These are phyloP conservation scores for Beverwykella pulmonaria DNA, from an alignment of 495 filamentous ascomycete genomes.

Conservation along the genomic window DNA sequence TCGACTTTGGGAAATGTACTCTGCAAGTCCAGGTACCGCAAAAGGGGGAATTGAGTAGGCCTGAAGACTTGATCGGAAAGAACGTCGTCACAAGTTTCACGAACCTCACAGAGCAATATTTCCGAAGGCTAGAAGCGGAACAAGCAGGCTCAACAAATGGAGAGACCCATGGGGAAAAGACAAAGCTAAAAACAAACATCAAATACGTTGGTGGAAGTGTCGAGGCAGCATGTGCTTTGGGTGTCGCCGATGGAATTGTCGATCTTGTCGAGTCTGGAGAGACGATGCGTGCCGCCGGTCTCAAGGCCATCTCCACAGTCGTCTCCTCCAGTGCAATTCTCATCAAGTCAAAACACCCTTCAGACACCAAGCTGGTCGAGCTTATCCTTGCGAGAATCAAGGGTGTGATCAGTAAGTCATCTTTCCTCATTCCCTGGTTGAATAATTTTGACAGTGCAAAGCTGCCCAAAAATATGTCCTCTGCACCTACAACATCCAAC, in stretches of 20 bases:
- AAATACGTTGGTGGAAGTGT: slow-evolving; percentile 94
- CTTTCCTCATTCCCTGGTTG: background rate
- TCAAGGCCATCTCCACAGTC: slow-evolving; percentile 94
- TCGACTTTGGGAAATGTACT: slow-evolving; percentile 87
- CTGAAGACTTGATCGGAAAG: slow-evolving; percentile 83
- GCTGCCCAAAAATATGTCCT: slow-evolving; percentile 92
- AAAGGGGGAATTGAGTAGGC: slow-evolving; percentile 69
- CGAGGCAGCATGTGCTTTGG: slow-evolving; percentile 92
- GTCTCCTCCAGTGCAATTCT: slow-evolving; percentile 82
- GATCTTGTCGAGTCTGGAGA: slow-evolving; percentile 98
- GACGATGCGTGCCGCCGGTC: slow-evolving; percentile 96
- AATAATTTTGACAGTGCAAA: slow-evolving; percentile 35
- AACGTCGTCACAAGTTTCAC: slow-evolving; percentile 96
- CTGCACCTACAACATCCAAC: slow-evolving; percentile 92
- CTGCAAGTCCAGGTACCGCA: slow-evolving; percentile 94
- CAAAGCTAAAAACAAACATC: slow-evolving; percentile 74
- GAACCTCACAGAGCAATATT: slow-evolving; percentile 77
- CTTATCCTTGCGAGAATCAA: slow-evolving; percentile 80
- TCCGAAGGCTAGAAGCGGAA: slow-evolving; percentile 68
- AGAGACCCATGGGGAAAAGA: slow-evolving; percentile 40
- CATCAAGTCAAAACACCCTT: slow-evolving; percentile 87
- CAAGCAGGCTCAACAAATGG: slow-evolving; percentile 16
- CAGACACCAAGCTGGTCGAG: slow-evolving; percentile 74
- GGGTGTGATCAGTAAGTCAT: slow-evolving; percentile 81
- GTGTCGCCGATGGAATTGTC: slow-evolving; percentile 94